Conservation (phyloP, 192 early-diverging fungal species). For the Coemansia sp. region DNA sequence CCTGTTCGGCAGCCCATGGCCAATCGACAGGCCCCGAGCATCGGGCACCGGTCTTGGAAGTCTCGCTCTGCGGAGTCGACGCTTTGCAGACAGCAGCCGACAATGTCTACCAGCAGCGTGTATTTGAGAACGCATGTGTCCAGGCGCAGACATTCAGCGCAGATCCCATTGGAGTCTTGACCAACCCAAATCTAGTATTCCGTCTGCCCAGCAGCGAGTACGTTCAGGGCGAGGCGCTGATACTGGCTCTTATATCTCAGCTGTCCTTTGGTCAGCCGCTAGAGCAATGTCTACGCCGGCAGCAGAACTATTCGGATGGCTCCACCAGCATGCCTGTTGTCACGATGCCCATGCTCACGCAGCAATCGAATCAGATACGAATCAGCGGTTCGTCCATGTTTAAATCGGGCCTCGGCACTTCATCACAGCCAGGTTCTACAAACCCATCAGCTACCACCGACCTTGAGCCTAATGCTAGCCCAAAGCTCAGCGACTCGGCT, state of each 20-base stretch:
- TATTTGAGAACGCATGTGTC: constrained; percentile 15
- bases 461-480: no score
- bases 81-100: constrained; percentile 10
- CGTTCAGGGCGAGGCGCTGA: constrained; percentile 28
- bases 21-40: background rate
- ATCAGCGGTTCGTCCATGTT: background rate
- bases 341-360: background rate
- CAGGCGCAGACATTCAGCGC: constrained; percentile 8
- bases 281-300: background rate
- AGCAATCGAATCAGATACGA: background rate
- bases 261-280: constrained; percentile 32
- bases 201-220: constrained; percentile 12
- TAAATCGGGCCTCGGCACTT: no score
- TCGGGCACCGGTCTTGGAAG: constrained; percentile 4
- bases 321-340: background rate
- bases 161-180: constrained; percentile 16
- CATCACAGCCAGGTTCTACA: no score
- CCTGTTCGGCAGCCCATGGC: background rate
- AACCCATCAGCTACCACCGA: no score
- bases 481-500: no score
- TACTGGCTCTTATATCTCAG: constrained; percentile 34
- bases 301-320: background rate
- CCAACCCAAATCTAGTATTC: constrained; percentile 28
- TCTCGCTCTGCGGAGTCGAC: constrained; percentile 41
- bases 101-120: background rate